Conservation (phyloP, 108 stramenopile genomes). For the Fragilaria crotonensis region DNA sequence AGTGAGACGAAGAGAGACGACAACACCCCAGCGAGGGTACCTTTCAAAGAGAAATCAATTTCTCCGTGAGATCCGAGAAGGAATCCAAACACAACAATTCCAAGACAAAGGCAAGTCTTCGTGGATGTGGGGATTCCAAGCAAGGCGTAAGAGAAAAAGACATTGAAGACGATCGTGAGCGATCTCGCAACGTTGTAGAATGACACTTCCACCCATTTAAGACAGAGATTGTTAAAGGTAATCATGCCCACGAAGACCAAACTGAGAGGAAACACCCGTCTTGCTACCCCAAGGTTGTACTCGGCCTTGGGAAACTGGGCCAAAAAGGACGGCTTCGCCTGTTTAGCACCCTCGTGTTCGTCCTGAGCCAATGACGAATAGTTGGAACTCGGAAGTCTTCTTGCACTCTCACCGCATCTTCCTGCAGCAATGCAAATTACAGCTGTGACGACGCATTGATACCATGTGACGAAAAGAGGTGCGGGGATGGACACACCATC, state of each 20-base stretch:
- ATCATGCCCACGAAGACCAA: slow-evolving; percentile 94
- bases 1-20: slow-evolving; percentile 90
- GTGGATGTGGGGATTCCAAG: slow-evolving; percentile 65
- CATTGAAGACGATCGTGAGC: slow-evolving; percentile 94
- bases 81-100: slow-evolving; percentile 84
- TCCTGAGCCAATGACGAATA: slow-evolving; percentile 17
- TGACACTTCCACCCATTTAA: slow-evolving; percentile 92
- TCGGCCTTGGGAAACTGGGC: slow-evolving; percentile 83
- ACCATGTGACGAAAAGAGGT: slow-evolving; percentile 96
- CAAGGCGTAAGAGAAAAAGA: slow-evolving; percentile 69
- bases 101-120: slow-evolving; percentile 69
- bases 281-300: slow-evolving; percentile 42
- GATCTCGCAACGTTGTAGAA: slow-evolving; percentile 96
- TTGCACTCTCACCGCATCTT: slow-evolving; percentile 36
- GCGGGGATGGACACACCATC: slow-evolving; percentile 73
- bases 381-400: slow-evolving; percentile 12
- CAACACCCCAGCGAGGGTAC: slow-evolving; percentile 77
- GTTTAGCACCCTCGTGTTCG: neutral
- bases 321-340: slow-evolving; percentile 55
- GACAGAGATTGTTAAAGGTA: slow-evolving; percentile 91
- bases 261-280: slow-evolving; percentile 67
- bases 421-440: slow-evolving; percentile 82
- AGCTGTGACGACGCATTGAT: slow-evolving; percentile 85
- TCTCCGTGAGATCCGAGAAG: slow-evolving; percentile 84
- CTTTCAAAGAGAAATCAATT: slow-evolving; percentile 73